Percentiles rank a stretch among this genome's conserved stretches.
Evolutionary conservation across 257 asterid genomes (phyloP).

Genomic region (Anisodus tanguticus): DNA sequence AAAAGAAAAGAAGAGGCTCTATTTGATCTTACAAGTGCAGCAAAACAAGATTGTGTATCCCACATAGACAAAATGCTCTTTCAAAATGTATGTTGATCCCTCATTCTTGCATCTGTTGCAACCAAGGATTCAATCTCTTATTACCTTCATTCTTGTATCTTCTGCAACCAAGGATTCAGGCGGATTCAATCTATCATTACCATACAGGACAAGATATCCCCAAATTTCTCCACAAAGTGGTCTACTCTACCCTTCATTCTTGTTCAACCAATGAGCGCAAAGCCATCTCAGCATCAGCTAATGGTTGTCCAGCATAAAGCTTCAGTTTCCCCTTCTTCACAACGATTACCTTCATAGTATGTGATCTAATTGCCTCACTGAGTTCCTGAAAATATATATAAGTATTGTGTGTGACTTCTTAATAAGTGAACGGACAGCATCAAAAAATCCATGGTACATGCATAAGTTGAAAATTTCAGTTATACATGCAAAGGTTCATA

Average conservation of each 20-base stretch:
- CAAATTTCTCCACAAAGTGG: neutral
- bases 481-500: neutral
- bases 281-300: conserved; percentile 76
- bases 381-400: conserved; percentile 58
- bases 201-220: neutral
- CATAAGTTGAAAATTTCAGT: conserved; percentile 7
- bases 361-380: conserved; percentile 48
- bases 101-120: neutral
- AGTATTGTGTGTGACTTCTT: neutral
- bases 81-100: neutral
- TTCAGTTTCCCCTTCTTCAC: conserved; percentile 81
- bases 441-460: neutral
- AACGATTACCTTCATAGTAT: conserved; percentile 53
- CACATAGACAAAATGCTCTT: neutral
- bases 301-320: conserved; percentile 90
- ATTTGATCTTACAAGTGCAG: neutral
- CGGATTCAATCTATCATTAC: neutral
- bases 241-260: conserved; percentile 24
- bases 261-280: conserved; percentile 54
- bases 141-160: neutral
- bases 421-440: neutral
- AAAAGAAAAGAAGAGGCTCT: neutral
- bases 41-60: neutral
- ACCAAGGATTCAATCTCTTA: neutral
- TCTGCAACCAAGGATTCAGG: neutral